Percentiles rank a stretch among this genome's conserved stretches.
phyloP scores from a whole-genome alignment of 768 basidiomycete species.

The Mycena belliarum region DNA sequence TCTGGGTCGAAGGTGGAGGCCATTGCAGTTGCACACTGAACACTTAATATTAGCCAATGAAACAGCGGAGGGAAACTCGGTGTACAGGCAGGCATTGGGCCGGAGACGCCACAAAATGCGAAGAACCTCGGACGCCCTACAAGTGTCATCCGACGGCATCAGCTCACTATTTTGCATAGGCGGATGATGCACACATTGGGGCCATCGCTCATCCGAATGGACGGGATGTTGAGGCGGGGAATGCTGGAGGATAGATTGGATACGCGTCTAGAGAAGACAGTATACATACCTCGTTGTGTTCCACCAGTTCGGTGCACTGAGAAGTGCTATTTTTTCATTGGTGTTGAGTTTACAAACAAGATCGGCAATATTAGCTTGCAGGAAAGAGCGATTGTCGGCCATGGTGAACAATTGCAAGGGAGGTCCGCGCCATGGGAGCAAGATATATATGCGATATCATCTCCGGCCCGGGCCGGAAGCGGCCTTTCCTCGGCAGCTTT shows the following conservation, averaged over 20 bases:
- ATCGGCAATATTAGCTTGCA: conserved; percentile 51
- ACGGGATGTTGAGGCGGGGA: conserved; percentile 59
- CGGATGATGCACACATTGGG: conserved; percentile 43
- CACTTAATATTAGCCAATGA: background rate
- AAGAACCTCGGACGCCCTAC: conserved; percentile 68
- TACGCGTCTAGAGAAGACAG: background rate
- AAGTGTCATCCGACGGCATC: background rate
- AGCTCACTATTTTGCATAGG: conserved; percentile 3
- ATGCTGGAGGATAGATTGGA: conserved; percentile 27
- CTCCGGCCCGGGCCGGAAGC: background rate
- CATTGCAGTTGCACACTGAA: conserved; percentile 66
- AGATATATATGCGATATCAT: background rate
- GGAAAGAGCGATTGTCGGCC: conserved; percentile 44
- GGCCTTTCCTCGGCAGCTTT: too few relatives aligned
- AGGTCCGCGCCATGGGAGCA: too few relatives aligned
- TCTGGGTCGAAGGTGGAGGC: conserved; percentile 70
- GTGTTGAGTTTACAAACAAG: conserved; percentile 54
- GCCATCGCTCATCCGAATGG: conserved; percentile 72
- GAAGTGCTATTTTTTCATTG: conserved; percentile 65
- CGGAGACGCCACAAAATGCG: conserved; percentile 63
- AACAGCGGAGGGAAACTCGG: conserved; percentile 15
- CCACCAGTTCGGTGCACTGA: conserved; percentile 73
- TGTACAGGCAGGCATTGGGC: conserved; percentile 64
- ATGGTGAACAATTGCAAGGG: conserved; percentile 2
- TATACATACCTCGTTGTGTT: conserved; percentile 40